Conservation (phyloP, 1,139 yeast species). For the Barnettozyma hawaiiensis region DNA sequence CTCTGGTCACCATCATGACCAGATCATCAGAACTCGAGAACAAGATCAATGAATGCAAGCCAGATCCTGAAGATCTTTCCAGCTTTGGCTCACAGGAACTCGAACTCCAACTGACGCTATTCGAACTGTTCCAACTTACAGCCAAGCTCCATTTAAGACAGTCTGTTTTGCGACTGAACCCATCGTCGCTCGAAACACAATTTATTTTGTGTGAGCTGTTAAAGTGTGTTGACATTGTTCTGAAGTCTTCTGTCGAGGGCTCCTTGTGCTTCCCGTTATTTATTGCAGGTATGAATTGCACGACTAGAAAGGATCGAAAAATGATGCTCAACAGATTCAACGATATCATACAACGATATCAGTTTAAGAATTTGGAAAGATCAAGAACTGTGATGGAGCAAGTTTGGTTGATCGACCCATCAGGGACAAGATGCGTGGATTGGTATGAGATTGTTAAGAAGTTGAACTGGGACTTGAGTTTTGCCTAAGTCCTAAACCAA, state of each 20-base stretch:
- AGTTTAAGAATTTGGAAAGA: constrained; percentile 61
- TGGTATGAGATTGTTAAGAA: constrained; percentile 65
- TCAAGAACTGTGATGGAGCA: constrained; percentile 55
- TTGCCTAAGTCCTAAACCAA: too few relatives aligned
- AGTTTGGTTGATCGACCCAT: constrained; percentile 46
- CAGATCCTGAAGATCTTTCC: constrained; percentile 45
- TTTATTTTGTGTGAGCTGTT: constrained; percentile 49
- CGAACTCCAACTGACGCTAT: constrained; percentile 62
- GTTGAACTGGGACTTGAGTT: constrained; percentile 74
- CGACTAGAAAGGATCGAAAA: constrained; percentile 41
- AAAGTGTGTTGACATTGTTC: constrained; percentile 52
- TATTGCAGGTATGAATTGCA: constrained; percentile 68
- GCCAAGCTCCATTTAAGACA: constrained; percentile 65
- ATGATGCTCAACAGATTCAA: constrained; percentile 50
- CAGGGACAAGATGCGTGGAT: constrained; percentile 47
- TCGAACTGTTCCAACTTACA: constrained; percentile 67
- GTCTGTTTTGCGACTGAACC: constrained; percentile 53
- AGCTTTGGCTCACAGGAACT: constrained; percentile 48
- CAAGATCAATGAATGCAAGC: constrained; percentile 47
- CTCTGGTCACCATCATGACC: constrained; percentile 31
- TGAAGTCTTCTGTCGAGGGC: constrained; percentile 66
- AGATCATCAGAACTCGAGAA: constrained; percentile 43
- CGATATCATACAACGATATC: constrained; percentile 52
- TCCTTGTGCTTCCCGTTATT: constrained; percentile 71
- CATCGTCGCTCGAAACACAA: constrained; percentile 62